Conservation (phyloP, 1,284 basidiomycete genomes). For the Sporisorium reilianum region DNA sequence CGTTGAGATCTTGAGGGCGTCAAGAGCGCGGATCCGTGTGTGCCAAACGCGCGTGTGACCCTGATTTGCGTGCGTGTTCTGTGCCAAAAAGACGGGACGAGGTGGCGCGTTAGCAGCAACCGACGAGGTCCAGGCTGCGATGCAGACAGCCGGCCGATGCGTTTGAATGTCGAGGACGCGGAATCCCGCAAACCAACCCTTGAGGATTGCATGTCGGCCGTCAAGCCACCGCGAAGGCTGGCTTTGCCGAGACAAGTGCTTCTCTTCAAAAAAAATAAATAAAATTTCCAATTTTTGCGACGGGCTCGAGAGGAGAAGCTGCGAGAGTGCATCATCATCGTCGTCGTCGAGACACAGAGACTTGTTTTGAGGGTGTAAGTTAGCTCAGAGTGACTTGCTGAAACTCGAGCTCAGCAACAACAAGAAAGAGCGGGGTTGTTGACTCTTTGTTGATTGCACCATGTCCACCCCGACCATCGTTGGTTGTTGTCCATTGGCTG, state of each 20-base stretch:
- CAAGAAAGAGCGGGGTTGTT: neutral
- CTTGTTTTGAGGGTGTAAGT: slow-evolving; percentile 7
- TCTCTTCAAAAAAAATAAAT: neutral
- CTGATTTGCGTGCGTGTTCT: too few species aligned
- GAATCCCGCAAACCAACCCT: slow-evolving; percentile 1
- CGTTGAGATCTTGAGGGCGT: too few species aligned
- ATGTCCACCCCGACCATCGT: neutral
- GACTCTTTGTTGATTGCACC: neutral
- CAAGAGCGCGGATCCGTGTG: too few species aligned
- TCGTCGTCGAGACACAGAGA: neutral
- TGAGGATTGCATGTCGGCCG: neutral
- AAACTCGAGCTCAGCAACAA: neutral
- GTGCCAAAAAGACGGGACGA: slow-evolving; percentile 4
- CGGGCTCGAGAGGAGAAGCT: neutral
- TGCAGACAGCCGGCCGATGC: neutral
- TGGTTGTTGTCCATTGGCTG: too few species aligned
- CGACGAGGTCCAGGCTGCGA: neutral
- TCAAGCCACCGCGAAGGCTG: neutral
- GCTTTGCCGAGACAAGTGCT: slow-evolving; percentile 7
- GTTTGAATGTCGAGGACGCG: slow-evolving; percentile 8
- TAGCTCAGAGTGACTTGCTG: too few species aligned
- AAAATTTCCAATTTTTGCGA: neutral
- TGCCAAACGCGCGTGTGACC: too few species aligned
- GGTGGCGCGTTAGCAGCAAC: neutral
- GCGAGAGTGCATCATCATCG: slow-evolving; percentile 13